These are phyloP conservation scores for Artemisia tridentata DNA, from an alignment of 129 eudicot genomes.

Conservation along the genomic window DNA sequence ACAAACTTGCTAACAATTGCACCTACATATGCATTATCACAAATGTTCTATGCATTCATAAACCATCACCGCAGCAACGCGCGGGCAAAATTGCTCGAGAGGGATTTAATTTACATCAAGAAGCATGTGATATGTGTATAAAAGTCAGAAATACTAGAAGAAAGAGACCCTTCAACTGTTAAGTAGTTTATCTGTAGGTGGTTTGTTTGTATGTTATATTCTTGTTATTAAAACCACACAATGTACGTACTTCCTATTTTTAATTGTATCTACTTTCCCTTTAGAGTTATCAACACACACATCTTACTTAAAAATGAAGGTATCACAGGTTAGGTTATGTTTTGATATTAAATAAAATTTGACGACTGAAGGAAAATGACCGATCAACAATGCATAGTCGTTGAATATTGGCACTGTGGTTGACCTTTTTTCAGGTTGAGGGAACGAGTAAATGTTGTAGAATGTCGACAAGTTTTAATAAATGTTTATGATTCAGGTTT, in stretches of 20 bases:
- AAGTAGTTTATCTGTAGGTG: slow-evolving; percentile 19
- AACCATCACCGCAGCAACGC: too few species aligned
- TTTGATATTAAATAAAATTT: not conserved
- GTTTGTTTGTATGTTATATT: slow-evolving; percentile 28
- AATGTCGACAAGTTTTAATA: too few species aligned
- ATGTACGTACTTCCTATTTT: slow-evolving; percentile 5
- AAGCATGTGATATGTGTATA: not conserved
- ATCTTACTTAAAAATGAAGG: slow-evolving; percentile 23
- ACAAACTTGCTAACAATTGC: too few species aligned
- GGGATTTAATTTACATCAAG: not conserved
- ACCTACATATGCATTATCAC: too few species aligned
- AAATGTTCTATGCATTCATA: too few species aligned
- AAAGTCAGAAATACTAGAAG: slow-evolving; percentile 24
- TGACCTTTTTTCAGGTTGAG: not conserved
- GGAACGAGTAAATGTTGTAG: too few species aligned
- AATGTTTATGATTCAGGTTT: not conserved
- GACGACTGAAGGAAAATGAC: slow-evolving; percentile 17
- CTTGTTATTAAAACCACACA: not conserved
- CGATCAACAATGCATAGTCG: slow-evolving; percentile 15
- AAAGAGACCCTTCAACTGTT: slow-evolving; percentile 31
- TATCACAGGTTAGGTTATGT: slow-evolving; percentile 11
- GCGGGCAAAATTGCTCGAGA: too few species aligned
- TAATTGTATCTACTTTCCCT: not conserved
- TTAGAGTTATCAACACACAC: slow-evolving; percentile 4
- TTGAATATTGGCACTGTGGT: not conserved